Evolutionary conservation across 495 filamentous ascomycete species (phyloP).

Genomic region (Articulospora tetracladia): DNA sequence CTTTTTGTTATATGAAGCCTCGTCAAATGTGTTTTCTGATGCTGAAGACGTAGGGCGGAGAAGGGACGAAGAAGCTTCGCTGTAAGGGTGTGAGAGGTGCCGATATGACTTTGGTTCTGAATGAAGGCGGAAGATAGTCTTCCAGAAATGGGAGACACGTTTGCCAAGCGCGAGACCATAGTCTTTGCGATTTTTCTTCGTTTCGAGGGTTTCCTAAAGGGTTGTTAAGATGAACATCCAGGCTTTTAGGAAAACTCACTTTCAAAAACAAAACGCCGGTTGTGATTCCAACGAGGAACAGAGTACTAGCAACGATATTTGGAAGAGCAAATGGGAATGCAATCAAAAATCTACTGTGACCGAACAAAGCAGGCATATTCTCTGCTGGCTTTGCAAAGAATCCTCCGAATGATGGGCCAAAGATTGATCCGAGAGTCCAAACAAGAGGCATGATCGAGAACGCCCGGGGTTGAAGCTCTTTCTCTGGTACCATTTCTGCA

Average conservation of each 20-base stretch:
- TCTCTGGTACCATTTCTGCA: conserved; percentile 75
- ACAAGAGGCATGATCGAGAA: conserved; percentile 83
- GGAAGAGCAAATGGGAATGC: conserved; percentile 78
- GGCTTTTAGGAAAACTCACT: conserved; percentile 20
- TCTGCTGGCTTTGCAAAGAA: conserved; percentile 72
- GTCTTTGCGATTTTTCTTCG: conserved; percentile 58
- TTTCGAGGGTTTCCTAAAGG: conserved; percentile 66
- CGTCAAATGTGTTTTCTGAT: conserved; percentile 9
- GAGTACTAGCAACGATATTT: conserved; percentile 65
- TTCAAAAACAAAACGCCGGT: conserved; percentile 69
- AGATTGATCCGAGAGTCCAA: conserved; percentile 79
- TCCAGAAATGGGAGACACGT: conserved; percentile 5
- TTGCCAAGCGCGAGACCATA: conserved; percentile 66
- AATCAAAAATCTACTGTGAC: conserved; percentile 59
- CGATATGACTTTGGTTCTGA: conserved; percentile 11
- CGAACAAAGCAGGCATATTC: conserved; percentile 63
- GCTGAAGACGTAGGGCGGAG: conserved; percentile 18
- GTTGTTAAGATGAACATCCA: background rate
- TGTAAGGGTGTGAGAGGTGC: conserved; percentile 42
- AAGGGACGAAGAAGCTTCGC: conserved; percentile 38
- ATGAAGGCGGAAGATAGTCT: conserved; percentile 12
- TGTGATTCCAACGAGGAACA: conserved; percentile 71
- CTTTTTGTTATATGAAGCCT: conserved; percentile 24
- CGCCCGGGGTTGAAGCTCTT: conserved; percentile 74
- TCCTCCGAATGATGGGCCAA: conserved; percentile 86